Evolutionary conservation across 2,329 filamentous ascomycete genomes (phyloP).

Genomic region (Berkeleyomyces basicola): DNA sequence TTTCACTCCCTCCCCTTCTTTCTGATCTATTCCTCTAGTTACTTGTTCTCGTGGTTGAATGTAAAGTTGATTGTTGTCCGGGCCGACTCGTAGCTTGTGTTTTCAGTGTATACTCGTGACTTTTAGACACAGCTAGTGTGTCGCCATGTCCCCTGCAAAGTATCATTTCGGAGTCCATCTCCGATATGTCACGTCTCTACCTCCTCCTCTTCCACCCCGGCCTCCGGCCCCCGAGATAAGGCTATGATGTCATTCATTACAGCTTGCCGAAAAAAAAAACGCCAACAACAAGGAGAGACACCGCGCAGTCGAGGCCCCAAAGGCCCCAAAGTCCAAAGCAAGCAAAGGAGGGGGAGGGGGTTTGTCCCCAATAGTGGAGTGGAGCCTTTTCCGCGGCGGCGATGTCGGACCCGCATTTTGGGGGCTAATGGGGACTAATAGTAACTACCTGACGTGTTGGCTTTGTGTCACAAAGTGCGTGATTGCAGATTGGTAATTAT

Average conservation of each 20-base stretch:
- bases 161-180: no score
- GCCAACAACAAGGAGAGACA: no score
- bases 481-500: no score
- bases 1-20: conserved; percentile 2
- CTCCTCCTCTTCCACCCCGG: neutral
- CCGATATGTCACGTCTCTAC: neutral
- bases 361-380: neutral
- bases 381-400: neutral
- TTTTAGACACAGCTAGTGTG: neutral
- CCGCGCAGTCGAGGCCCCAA: no score
- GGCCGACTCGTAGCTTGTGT: neutral
- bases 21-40: neutral
- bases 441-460: no score
- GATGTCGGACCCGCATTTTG: neutral
- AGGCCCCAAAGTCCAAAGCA: no score
- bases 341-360: no score
- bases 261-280: no score
- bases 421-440: neutral
- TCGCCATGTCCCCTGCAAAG: no score
- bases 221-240: neutral
- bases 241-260: no score
- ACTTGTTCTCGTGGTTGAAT: neutral
- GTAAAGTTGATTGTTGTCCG: neutral
- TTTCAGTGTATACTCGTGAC: neutral
- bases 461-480: no score